phyloP scores from a whole-genome alignment of 805 yeast species.

The Monosporozyma aerobia region DNA sequence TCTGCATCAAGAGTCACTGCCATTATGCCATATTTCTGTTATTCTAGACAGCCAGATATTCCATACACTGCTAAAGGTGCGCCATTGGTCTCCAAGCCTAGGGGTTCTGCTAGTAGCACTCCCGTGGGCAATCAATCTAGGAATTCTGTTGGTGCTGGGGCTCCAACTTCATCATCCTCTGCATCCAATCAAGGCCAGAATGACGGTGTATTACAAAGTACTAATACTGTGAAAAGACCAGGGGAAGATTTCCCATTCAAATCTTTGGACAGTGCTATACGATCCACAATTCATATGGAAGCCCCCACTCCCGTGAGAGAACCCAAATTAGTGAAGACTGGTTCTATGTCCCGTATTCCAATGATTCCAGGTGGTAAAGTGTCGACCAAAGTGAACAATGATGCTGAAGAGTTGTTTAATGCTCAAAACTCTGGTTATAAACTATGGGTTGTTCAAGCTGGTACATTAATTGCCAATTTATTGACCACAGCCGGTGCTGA shows the following conservation, averaged over 20 bases:
- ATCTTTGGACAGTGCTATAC: slow-evolving; percentile 14
- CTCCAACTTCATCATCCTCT: slow-evolving; percentile 20
- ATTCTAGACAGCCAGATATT: slow-evolving; percentile 91
- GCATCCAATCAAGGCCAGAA: background rate
- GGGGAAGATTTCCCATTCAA: slow-evolving; percentile 16
- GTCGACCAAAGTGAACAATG: slow-evolving; percentile 16
- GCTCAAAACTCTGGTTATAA: slow-evolving; percentile 60
- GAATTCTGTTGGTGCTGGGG: background rate
- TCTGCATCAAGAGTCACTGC: slow-evolving; percentile 85
- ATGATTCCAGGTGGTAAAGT: slow-evolving; percentile 30
- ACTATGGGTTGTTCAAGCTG: slow-evolving; percentile 94
- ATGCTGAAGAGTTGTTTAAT: slow-evolving; percentile 31
- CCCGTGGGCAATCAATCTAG: background rate
- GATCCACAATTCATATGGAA: slow-evolving; percentile 12
- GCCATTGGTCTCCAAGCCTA: slow-evolving; percentile 39
- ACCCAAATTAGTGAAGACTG: background rate
- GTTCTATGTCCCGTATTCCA: slow-evolving; percentile 25
- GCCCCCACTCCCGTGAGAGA: slow-evolving; percentile 9
- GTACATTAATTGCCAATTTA: slow-evolving; percentile 81
- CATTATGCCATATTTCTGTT: slow-evolving; percentile 88
- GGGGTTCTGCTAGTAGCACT: slow-evolving; percentile 11
- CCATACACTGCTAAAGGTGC: slow-evolving; percentile 76
- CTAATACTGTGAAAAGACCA: slow-evolving; percentile 11
- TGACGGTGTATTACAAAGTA: background rate
- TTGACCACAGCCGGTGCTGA: slow-evolving; percentile 92